Evolutionary conservation across 176 grass and related monocot genomes (phyloP).

Genomic region (Pharus latifolius): DNA sequence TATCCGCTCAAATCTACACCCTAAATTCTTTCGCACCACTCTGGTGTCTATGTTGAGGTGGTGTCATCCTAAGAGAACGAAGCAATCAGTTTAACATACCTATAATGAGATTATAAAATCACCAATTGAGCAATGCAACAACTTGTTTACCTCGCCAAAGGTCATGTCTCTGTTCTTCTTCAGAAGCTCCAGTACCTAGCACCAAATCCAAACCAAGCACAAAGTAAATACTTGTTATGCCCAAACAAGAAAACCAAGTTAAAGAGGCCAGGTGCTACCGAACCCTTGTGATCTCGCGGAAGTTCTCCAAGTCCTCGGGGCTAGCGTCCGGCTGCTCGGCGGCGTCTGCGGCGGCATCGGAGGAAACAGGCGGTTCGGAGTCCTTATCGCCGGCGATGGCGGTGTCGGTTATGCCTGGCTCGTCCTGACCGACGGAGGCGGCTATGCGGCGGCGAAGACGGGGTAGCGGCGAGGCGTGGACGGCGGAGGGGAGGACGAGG

Average conservation of each 20-base stretch:
- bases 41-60: not conserved
- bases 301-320: conserved; percentile 51
- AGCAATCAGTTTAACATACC: not conserved
- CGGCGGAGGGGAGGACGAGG: not conserved
- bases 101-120: not conserved
- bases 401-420: conserved; percentile 14
- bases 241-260: not conserved
- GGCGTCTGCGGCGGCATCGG: conserved; percentile 6
- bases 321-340: conserved; percentile 34
- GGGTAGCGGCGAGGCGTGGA: not conserved
- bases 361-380: not conserved
- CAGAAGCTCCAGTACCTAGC: conserved; percentile 68
- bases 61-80: not conserved
- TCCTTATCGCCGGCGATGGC: not conserved
- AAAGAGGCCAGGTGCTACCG: not conserved
- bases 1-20: not conserved
- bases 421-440: conserved; percentile 43
- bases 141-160: conserved; percentile 63
- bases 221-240: conserved; percentile 1
- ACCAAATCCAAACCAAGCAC: not conserved
- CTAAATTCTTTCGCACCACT: not conserved
- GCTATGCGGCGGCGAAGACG: not conserved
- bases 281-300: conserved; percentile 57
- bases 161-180: conserved; percentile 90
- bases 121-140: not conserved